A percentile compares a stretch with the other conserved stretches of the same genome.
Evolutionary conservation across 805 yeast species (phyloP).

Genomic region (Cyberlindnera bimundalis): DNA sequence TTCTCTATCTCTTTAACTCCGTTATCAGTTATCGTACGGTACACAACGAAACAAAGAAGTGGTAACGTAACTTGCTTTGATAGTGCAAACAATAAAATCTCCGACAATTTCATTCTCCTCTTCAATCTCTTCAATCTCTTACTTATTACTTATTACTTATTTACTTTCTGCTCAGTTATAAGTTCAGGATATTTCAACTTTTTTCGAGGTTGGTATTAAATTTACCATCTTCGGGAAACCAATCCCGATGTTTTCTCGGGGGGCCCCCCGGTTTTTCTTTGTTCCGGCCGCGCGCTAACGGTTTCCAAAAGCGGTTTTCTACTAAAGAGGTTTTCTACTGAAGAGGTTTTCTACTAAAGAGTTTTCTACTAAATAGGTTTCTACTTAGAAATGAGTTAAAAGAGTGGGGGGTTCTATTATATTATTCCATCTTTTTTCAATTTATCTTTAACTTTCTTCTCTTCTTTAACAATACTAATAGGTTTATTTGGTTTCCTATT

Average conservation of each 20-base stretch:
- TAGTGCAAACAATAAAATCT: constrained; percentile 4
- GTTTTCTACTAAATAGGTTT: no score
- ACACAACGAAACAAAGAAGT: constrained; percentile 19
- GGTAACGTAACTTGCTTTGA: constrained; percentile 27
- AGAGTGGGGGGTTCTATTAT: no score
- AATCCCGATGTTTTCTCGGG: neutral
- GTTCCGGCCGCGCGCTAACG: no score
- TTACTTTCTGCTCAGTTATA: no score
- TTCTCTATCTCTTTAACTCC: neutral
- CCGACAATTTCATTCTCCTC: constrained; percentile 1
- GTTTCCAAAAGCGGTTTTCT: no score
- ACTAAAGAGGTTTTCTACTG: no score
- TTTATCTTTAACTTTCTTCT: constrained; percentile 4
- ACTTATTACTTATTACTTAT: neutral
- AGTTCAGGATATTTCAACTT: no score
- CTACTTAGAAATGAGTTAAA: no score
- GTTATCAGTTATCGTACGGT: constrained; percentile 7
- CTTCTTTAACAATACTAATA: constrained; percentile 6
- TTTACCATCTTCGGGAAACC: neutral
- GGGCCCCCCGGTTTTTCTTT: no score
- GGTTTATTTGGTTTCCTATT: constrained; percentile 4
- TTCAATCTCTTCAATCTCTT: neutral
- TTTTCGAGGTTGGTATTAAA: no score
- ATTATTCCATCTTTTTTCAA: neutral
- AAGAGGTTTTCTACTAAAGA: no score